phyloP scores from a whole-genome alignment of 148 eudicot species.

The Cornus florida region DNA sequence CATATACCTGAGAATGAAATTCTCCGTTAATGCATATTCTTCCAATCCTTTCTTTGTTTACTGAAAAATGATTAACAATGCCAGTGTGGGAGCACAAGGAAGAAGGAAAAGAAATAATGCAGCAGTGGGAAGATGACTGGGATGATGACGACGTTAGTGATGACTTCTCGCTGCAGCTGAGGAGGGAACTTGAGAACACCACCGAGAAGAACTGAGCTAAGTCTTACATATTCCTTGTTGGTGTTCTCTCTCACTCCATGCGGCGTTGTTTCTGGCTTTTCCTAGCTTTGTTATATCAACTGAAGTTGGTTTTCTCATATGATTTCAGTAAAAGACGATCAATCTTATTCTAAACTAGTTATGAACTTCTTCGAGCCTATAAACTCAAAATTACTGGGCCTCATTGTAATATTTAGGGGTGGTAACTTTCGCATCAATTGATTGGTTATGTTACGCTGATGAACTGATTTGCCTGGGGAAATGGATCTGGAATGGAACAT shows the following conservation, averaged over 20 bases:
- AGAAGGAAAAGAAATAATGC: constrained; percentile 78
- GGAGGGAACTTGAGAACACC: constrained; percentile 67
- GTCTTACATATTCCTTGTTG: neutral
- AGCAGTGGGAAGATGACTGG: constrained; percentile 97
- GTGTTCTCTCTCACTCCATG: neutral
- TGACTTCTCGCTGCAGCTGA: constrained; percentile 81
- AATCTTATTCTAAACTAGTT: too few relatives aligned
- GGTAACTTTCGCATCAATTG: too few relatives aligned
- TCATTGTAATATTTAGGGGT: too few relatives aligned
- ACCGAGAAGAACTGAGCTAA: constrained; percentile 51
- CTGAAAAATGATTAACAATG: neutral
- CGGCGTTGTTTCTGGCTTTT: neutral
- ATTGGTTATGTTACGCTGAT: too few relatives aligned
- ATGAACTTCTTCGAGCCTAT: too few relatives aligned
- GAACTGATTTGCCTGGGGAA: too few relatives aligned
- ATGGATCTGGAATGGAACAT: too few relatives aligned
- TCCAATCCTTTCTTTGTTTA: neutral
- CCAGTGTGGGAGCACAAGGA: constrained; percentile 78
- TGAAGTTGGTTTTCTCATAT: neutral
- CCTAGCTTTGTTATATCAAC: too few relatives aligned
- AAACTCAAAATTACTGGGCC: too few relatives aligned
- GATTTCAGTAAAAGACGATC: too few relatives aligned
- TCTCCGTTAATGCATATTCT: too few relatives aligned
- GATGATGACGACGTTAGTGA: constrained; percentile 89
- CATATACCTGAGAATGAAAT: too few relatives aligned